Base-by-base conservation (phyloP, 108 stramenopile genomes). In the Nitzschia sp. region DNA sequence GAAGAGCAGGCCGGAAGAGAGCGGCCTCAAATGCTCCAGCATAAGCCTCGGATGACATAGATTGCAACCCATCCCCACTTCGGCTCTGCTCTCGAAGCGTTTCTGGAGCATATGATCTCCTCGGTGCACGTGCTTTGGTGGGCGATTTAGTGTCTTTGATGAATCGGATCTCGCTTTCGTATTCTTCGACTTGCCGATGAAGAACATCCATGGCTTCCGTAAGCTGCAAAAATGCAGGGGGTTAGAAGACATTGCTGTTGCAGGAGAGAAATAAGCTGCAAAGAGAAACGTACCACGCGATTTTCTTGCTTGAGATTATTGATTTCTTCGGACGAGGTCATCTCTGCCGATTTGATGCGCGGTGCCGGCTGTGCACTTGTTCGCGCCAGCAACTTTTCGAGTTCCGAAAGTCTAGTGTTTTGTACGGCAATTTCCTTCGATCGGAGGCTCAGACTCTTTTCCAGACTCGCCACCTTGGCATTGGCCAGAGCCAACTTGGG, bases 191-290 rank as follows among this genome's bases (percentile, higher is more conserved):
- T 71, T 94, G 89, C 2, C 73, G 62, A 54, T 94, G 88, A 66
- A 86, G 64, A 27, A 89, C 88, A 55, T 91, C 88, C 82, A 94
- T 79, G 29, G 92, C 92, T 70, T 94, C 89, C 31, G 81, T 77
- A 1, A 93, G 71, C 75, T 69, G 53, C 13, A 56, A 35, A 22
- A 23, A 62, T n/a, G n/a, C n/a, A n/a, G n/a, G n/a, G n/a, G n/a
- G n/a, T n/a, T n/a, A n/a, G n/a, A n/a, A n/a, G 2, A 54, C 23
- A 5, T 5, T 16, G n/a, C n/a, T n/a, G n/a, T n/a, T n/a, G 53
- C 1, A 54, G 17, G 17, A 15, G 16, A 54, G 5, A 5, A 27
- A 21, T 25, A 27, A 26, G 25, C 22, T 54, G 15, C 19, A n/a
- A n/a, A n/a, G n/a, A n/a, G n/a, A n/a, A n/a, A 63, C 65, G 28